Evolutionary conservation across 2,329 filamentous ascomycete genomes (phyloP).

Genomic region (Aspergillus chevalieri): DNA sequence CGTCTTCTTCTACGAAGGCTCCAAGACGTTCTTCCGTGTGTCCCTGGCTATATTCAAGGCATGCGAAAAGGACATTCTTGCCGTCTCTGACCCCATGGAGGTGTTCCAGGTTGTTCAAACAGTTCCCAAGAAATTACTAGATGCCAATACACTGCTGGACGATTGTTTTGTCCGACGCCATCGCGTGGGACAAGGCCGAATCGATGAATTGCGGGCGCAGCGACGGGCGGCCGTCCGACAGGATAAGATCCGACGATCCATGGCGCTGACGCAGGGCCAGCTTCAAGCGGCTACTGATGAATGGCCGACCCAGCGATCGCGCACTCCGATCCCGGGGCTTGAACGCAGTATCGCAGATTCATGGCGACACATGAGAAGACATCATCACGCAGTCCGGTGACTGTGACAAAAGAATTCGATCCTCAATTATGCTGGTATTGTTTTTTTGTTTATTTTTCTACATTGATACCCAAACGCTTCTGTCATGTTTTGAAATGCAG

Average conservation of each 20-base stretch:
- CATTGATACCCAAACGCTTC: background rate
- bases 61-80: slow-evolving; percentile 72
- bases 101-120: slow-evolving; percentile 92
- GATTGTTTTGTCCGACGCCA: slow-evolving; percentile 74
- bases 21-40: slow-evolving; percentile 87
- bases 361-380: slow-evolving; percentile 27
- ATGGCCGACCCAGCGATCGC: slow-evolving; percentile 21
- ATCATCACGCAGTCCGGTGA: slow-evolving; percentile 28
- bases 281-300: slow-evolving; percentile 28
- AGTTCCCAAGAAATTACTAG: slow-evolving; percentile 71
- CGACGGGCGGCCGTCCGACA: slow-evolving; percentile 49
- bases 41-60: slow-evolving; percentile 87
- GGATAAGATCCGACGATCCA: slow-evolving; percentile 35
- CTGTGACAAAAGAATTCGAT: background rate
- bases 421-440: background rate
- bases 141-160: slow-evolving; percentile 76
- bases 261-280: slow-evolving; percentile 29
- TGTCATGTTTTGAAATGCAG: slow-evolving; percentile 4
- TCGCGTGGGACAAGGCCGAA: slow-evolving; percentile 72
- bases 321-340: slow-evolving; percentile 22
- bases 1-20: slow-evolving; percentile 90
- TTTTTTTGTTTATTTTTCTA: background rate
- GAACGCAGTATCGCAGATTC: slow-evolving; percentile 29
- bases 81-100: slow-evolving; percentile 81
- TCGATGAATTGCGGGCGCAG: slow-evolving; percentile 69